phyloP scores from a whole-genome alignment of 805 yeast genomes.

The Deakozyma indianensis region DNA sequence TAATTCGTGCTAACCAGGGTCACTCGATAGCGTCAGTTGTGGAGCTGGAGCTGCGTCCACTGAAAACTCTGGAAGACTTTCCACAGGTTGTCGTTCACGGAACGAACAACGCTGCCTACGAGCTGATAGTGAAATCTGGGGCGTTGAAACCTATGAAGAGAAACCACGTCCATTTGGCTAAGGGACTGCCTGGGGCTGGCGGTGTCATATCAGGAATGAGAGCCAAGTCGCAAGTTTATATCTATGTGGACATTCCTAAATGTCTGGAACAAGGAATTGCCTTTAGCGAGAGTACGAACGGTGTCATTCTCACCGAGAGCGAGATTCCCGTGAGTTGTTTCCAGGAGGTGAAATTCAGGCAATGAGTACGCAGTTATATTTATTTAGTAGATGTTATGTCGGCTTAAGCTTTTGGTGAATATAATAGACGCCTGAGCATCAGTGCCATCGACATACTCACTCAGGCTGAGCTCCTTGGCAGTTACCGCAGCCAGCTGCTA shows the following conservation, averaged over 20 bases:
- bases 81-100: conserved; percentile 63
- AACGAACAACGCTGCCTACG: conserved; percentile 37
- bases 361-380: too few relatives aligned
- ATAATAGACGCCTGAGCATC: too few relatives aligned
- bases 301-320: conserved; percentile 55
- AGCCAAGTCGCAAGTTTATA: conserved; percentile 32
- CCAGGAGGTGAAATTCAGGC: conserved; percentile 18
- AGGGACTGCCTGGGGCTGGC: conserved; percentile 31
- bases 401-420: too few relatives aligned
- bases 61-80: conserved; percentile 24
- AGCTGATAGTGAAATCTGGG: conserved; percentile 30
- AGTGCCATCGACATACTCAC: too few relatives aligned
- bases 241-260: conserved; percentile 41
- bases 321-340: conserved; percentile 34
- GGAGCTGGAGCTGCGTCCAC: conserved; percentile 26
- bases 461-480: too few relatives aligned
- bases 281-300: conserved; percentile 54
- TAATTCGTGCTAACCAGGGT: conserved; percentile 78
- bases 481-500: too few relatives aligned
- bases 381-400: too few relatives aligned
- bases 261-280: conserved; percentile 28
- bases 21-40: conserved; percentile 41
- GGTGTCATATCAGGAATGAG: conserved; percentile 60
- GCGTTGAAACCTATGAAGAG: conserved; percentile 55
- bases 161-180: conserved; percentile 74